phyloP scores from a whole-genome alignment of 495 filamentous ascomycete species.

The Penicillium arizonense region DNA sequence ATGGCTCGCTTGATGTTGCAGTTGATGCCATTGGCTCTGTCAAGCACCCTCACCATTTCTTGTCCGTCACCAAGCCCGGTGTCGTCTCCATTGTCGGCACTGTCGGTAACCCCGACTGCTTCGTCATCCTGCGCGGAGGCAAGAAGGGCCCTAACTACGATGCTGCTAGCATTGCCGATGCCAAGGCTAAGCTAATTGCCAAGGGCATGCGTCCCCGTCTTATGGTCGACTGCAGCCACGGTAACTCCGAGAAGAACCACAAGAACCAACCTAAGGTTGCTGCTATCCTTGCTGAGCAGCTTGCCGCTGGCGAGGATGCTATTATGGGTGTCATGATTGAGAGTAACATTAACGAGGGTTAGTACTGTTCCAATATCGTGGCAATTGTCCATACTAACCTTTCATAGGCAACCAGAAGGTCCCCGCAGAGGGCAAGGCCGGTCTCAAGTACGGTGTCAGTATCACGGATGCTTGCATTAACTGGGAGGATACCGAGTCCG shows the following conservation, averaged over 20 bases:
- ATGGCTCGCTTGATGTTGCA: conserved; percentile 84
- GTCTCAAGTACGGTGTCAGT: conserved; percentile 90
- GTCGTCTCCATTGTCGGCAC: conserved; percentile 96
- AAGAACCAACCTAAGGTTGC: conserved; percentile 97
- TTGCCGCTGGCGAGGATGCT: conserved; percentile 74
- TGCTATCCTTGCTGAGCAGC: conserved; percentile 74
- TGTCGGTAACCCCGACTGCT: conserved; percentile 95
- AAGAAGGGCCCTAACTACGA: conserved; percentile 95
- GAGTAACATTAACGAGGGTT: conserved; percentile 92
- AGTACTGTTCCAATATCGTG: conserved; percentile 12
- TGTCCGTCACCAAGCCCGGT: conserved; percentile 97
- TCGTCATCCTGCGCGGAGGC: conserved; percentile 93
- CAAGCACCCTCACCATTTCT: conserved; percentile 91
- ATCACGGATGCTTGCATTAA: conserved; percentile 98
- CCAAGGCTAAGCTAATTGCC: conserved; percentile 66
- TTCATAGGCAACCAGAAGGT: conserved; percentile 83
- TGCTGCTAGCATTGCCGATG: conserved; percentile 71
- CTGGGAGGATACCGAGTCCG: conserved; percentile 87
- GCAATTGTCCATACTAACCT: conserved; percentile 3
- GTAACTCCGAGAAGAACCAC: conserved; percentile 95
- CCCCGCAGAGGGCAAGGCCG: conserved; percentile 80
- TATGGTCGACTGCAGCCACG: conserved; percentile 98
- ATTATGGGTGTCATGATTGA: conserved; percentile 99
- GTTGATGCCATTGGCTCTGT: conserved; percentile 97
- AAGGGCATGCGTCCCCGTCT: conserved; percentile 68